Percentiles rank a stretch among this genome's conserved stretches.
phyloP scores from a whole-genome alignment of 306 rosid species.

The Malus sylvestris region DNA sequence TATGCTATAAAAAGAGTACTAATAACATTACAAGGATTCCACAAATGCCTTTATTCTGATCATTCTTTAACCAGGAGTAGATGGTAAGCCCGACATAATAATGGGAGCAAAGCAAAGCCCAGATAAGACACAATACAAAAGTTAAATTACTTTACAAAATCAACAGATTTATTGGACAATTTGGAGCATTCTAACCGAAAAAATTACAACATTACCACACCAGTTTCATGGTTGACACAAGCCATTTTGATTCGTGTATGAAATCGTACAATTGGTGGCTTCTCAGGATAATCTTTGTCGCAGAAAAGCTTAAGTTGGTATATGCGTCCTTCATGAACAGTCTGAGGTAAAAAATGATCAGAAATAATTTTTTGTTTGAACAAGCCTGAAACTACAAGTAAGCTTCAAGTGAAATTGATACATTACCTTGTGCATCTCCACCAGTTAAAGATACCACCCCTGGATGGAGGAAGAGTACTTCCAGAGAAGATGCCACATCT shows the following conservation, averaged over 20 bases:
- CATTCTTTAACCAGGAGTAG: neutral
- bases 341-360: conserved; percentile 35
- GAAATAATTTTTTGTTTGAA: neutral
- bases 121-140: neutral
- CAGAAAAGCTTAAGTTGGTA: conserved; percentile 97
- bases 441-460: too few relatives aligned
- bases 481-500: too few relatives aligned
- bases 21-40: neutral
- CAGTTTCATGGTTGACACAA: conserved; percentile 94
- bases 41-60: neutral
- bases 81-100: neutral
- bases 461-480: too few relatives aligned
- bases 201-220: conserved; percentile 61
- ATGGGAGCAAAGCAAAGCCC: neutral
- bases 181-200: neutral
- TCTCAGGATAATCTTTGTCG: conserved; percentile 98
- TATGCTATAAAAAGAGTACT: too few relatives aligned
- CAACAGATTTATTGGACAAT: neutral
- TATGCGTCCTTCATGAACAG: conserved; percentile 97
- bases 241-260: conserved; percentile 96
- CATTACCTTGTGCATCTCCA: too few relatives aligned
- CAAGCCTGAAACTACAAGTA: too few relatives aligned
- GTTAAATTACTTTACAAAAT: neutral
- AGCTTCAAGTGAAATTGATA: too few relatives aligned
- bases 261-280: conserved; percentile 94